Base-by-base conservation (phyloP, 2,329 filamentous ascomycete genomes). In the Chaetomium sp. region DNA sequence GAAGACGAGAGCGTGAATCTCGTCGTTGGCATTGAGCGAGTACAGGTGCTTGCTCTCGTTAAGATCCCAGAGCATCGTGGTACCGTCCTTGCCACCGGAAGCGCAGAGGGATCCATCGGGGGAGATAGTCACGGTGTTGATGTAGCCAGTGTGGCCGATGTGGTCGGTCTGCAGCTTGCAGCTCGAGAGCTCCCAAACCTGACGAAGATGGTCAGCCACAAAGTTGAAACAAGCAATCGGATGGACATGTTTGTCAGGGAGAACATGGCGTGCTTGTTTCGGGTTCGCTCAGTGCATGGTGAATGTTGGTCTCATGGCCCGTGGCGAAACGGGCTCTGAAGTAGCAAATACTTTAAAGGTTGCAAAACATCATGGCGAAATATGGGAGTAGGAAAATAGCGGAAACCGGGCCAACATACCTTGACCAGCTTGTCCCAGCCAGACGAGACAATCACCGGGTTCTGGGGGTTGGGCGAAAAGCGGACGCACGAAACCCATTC, bases 41-140 rank as follows among this genome's bases (percentile, higher is more conserved):
- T 99, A 99, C 72, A 99, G 88, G 85, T 99, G 94, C 89, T 99
- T 99, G 76, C 91, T 96, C 88, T 99, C 94, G 86, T 99, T 99
- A 71, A 99, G 86, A 77, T 97, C 94, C 94, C 94, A 99, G 70
- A 99, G 90, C 94, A 97, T 99, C 76, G 94, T 97, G 76, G 92
- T 97, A 77, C 94, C 94, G 79, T 99, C 94, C 87, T 99, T 97
- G 76, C 94, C 94, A 78, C 94, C 94, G 66, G 94, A 97, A 64
- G 94, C 94, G 82, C 94, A 97, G 72, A 99, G 91, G 61, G 94
- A 97, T 72, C 94, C 94, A 77, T 97, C 94, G 72, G 94, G 94
- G 69, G 94, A 97, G 86, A 99, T 97, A 79, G 94, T 99, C 77
- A 99, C 94, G 74, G 94, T 96, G 88, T 99, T 99, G 85, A 94